phyloP scores from a whole-genome alignment of 1,284 basidiomycete genomes.

The Cryptococcus neoformans region DNA sequence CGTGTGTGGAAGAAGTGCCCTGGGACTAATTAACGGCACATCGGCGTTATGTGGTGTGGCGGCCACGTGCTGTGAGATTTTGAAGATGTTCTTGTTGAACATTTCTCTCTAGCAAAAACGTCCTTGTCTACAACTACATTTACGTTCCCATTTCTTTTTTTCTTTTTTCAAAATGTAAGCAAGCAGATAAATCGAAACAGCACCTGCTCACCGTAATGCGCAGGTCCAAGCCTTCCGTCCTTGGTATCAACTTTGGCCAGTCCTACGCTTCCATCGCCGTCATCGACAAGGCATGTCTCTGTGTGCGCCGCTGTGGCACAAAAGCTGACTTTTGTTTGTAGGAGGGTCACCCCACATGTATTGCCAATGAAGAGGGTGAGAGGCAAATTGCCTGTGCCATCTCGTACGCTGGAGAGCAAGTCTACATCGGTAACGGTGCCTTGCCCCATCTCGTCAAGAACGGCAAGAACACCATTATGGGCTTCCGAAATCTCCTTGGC shows the following conservation, averaged over 20 bases:
- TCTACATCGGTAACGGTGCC: constrained; percentile 95
- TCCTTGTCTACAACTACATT: no score
- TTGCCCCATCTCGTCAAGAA: constrained; percentile 95
- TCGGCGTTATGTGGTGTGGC: no score
- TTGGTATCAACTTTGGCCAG: constrained; percentile 98
- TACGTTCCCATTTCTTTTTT: no score
- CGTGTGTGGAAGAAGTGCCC: no score
- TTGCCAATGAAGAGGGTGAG: constrained; percentile 98
- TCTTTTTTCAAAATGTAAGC: no score
- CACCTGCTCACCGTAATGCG: no score
- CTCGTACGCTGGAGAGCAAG: constrained; percentile 86
- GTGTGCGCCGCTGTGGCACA: background rate
- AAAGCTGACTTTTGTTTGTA: constrained; percentile 37
- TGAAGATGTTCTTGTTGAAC: no score
- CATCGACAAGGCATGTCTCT: constrained; percentile 72
- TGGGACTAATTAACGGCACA: no score
- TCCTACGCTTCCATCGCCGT: constrained; percentile 93
- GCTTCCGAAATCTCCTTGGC: constrained; percentile 90
- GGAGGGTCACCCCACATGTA: constrained; percentile 88
- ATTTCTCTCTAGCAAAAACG: no score
- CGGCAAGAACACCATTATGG: constrained; percentile 86
- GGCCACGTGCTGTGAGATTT: no score
- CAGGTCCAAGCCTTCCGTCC: constrained; percentile 40
- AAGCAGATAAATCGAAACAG: no score
- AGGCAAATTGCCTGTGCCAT: constrained; percentile 95